Conservation (phyloP, 2,329 filamentous ascomycete genomes). For the Fusarium musae region DNA sequence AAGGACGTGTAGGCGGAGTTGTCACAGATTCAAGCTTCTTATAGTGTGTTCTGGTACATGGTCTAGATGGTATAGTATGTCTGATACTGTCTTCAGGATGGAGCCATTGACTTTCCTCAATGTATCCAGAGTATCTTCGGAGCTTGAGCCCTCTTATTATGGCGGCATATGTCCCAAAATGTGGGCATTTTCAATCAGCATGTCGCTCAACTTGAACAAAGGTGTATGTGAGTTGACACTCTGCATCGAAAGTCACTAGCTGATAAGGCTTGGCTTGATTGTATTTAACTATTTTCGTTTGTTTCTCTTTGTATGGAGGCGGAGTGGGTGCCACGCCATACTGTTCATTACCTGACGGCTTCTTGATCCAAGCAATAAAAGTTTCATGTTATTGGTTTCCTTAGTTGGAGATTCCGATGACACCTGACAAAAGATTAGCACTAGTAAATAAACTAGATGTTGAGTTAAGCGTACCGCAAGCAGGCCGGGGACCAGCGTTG, state of each 20-base stretch:
- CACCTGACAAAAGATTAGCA: slow-evolving; percentile 62
- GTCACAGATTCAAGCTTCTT: not conserved
- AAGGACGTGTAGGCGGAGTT: not conserved
- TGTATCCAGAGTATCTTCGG: not conserved
- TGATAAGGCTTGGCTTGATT: slow-evolving; percentile 25
- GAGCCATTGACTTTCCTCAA: not conserved
- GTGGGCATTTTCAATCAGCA: not conserved
- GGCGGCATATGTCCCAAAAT: not conserved
- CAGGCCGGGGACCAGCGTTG: slow-evolving; percentile 91
- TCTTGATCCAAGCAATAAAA: slow-evolving; percentile 10
- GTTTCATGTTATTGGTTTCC: slow-evolving; percentile 20
- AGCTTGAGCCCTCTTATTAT: slow-evolving; percentile 1
- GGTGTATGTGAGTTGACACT: not conserved
- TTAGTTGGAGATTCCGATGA: slow-evolving; percentile 89
- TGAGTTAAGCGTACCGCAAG: slow-evolving; percentile 77
- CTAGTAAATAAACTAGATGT: not conserved
- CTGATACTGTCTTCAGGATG: slow-evolving; percentile 5
- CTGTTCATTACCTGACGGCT: not conserved
- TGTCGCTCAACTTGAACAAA: not conserved
- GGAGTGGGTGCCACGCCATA: not conserved
- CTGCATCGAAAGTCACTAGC: not conserved
- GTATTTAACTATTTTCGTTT: slow-evolving; percentile 31
- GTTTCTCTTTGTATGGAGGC: not conserved
- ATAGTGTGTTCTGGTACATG: not conserved
- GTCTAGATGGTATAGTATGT: not conserved